A percentile compares a stretch with the other conserved stretches of the same genome.
Evolutionary conservation across 495 filamentous ascomycete genomes (phyloP).

Genomic region (Xylaria scruposa): DNA sequence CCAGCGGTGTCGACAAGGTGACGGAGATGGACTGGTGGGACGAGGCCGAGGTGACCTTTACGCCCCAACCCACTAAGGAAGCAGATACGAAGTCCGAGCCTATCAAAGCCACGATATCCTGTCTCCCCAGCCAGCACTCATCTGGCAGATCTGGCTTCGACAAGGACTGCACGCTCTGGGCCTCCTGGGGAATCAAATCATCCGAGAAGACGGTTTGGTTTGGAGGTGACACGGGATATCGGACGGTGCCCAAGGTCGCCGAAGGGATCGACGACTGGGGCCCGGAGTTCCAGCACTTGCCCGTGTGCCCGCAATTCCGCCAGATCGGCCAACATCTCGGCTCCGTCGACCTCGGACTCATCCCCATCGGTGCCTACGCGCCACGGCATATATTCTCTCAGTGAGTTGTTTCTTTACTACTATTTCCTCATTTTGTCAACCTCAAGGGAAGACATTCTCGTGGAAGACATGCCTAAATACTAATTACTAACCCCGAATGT

Average conservation of each 20-base stretch:
- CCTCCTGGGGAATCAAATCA: conserved; percentile 81
- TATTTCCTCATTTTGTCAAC: not conserved
- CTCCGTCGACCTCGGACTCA: conserved; percentile 90
- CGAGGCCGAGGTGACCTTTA: conserved; percentile 72
- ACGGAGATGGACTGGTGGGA: conserved; percentile 99
- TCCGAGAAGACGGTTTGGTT: conserved; percentile 76
- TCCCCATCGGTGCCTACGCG: conserved; percentile 92
- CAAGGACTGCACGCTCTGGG: conserved; percentile 79
- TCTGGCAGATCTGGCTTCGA: conserved; percentile 74
- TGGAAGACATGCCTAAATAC: not conserved
- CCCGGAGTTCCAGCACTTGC: conserved; percentile 68
- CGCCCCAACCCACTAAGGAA: conserved; percentile 44
- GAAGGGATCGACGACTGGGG: conserved; percentile 73
- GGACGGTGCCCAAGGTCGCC: conserved; percentile 75
- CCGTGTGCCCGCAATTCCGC: conserved; percentile 84
- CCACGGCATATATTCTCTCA: conserved; percentile 77
- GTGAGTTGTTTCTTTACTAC: not conserved
- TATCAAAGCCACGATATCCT: conserved; percentile 79
- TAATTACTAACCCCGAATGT: not conserved
- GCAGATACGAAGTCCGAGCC: conserved; percentile 36
- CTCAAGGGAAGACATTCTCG: not conserved
- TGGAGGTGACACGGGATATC: conserved; percentile 82
- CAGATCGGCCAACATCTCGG: conserved; percentile 83
- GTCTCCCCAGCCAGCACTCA: conserved; percentile 86
- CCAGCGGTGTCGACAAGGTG: conserved; percentile 70